Evolutionary conservation across 495 filamentous ascomycete genomes (phyloP).

Genomic region (Pyronema domesticum): DNA sequence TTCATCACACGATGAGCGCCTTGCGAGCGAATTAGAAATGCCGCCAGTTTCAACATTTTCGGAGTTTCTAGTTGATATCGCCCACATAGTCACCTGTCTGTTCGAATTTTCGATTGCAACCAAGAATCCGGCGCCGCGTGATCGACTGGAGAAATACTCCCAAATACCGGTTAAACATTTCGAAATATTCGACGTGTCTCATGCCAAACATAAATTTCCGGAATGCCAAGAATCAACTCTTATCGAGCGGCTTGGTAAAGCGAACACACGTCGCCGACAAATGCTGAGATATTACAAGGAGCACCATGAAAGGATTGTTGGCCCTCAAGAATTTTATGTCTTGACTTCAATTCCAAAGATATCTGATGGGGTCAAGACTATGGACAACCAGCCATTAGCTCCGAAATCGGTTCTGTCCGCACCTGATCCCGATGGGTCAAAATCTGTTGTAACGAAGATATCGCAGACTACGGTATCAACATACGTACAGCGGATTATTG

Average conservation of each 20-base stretch:
- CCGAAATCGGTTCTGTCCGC: no score
- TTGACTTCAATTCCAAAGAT: not conserved
- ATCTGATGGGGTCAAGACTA: not conserved
- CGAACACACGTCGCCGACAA: slow-evolving; percentile 24
- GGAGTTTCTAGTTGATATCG: not conserved
- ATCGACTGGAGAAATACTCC: slow-evolving; percentile 17
- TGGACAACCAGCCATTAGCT: not conserved
- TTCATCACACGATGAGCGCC: not conserved
- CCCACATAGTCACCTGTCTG: slow-evolving; percentile 10
- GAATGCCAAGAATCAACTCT: slow-evolving; percentile 6
- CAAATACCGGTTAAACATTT: slow-evolving; percentile 7
- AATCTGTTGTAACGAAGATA: not conserved
- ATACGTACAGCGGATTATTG: slow-evolving; percentile 1
- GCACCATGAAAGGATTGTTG: slow-evolving; percentile 10
- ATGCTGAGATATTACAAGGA: slow-evolving; percentile 10
- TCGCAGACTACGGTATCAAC: slow-evolving; percentile 12
- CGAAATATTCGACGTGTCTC: slow-evolving; percentile 21
- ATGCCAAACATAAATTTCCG: not conserved
- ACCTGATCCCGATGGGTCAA: not conserved
- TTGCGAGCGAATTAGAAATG: not conserved
- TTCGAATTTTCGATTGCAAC: slow-evolving; percentile 13
- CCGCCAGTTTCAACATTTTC: no score
- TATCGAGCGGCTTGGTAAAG: slow-evolving; percentile 22
- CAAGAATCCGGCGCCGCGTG: slow-evolving; percentile 20
- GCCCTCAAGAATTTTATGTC: no score